Evolutionary conservation across 805 yeast genomes (phyloP), one percentile per base, ranked within the genome.

Genomic region (Candida orba): DNA sequence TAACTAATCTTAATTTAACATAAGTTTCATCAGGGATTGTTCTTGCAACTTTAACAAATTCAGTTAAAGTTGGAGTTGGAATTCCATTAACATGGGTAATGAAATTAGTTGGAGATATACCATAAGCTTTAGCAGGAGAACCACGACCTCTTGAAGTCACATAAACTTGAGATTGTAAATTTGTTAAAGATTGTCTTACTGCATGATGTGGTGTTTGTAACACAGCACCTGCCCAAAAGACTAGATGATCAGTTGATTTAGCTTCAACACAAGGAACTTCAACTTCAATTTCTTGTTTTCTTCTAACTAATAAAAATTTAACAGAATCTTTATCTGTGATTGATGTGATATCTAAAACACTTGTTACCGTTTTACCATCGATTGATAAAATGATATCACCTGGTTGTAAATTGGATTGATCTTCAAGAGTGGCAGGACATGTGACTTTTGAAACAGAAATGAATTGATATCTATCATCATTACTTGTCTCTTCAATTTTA

Each of bases 201-300:
- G 93, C 91, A 57, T 84, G 95, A 62, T 88, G 96, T n/a, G 96
- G 96, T 33, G 78, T 74, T 58, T 90, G 97, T 30, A 90, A 62
- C 6, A 83, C 65, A 34, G 89, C 81, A 20, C 96, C 96, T 41
- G 89, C 78, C 93, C 95, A 90, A 39, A 75, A 70, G 8, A 85
- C 81, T 34, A 87, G 67, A 43, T 81, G 80, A 33, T 76, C 73
- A 2, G 95, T 87, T 34, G 72, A 71, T 25, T 71, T 67, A 4
- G 89, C 73, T 18, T 76, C 74, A 3, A 78, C 74, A 4, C 95
- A 79, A 10, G 84, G 80, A 9, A 85, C 88, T 17, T 59, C 63
- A 20, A 89, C 52, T 39, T 76, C 78, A 43, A 81, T 45, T 45
- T 81, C 79, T 54, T 79, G 59, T 57, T 84, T 84, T 47, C 78